Percentiles rank a stretch among this genome's conserved stretches.
phyloP scores from a whole-genome alignment of 2,329 filamentous ascomycete species.

The Didymella glomerata region DNA sequence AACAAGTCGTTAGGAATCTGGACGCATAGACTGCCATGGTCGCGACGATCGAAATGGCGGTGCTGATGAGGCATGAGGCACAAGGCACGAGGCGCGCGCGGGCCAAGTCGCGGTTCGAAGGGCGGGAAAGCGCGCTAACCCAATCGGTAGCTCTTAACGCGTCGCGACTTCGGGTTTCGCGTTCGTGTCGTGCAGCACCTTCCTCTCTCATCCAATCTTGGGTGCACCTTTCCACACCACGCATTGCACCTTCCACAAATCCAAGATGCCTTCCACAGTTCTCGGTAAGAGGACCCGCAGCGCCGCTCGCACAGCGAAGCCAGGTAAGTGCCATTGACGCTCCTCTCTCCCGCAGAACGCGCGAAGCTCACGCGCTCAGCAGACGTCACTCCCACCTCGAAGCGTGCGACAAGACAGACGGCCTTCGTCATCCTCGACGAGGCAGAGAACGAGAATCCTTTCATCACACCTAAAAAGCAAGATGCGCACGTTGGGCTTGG shows the following conservation, averaged over 20 bases:
- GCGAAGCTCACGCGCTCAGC: constrained; percentile 37
- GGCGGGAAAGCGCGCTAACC: constrained; percentile 8
- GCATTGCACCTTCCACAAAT: constrained; percentile 31
- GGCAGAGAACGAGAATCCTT: constrained; percentile 73
- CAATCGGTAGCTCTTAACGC: constrained; percentile 27
- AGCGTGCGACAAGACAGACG: constrained; percentile 55
- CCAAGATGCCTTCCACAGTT: constrained; percentile 46
- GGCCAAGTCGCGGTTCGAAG: background rate
- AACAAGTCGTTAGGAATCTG: background rate
- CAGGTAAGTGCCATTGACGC: constrained; percentile 36
- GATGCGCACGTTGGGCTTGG: constrained; percentile 51
- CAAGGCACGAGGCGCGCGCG: background rate
- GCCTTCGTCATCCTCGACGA: constrained; percentile 61
- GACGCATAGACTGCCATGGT: background rate
- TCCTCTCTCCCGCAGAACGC: constrained; percentile 23
- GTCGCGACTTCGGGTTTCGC: constrained; percentile 32
- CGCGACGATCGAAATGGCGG: background rate
- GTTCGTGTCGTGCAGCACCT: constrained; percentile 23
- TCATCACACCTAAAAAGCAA: constrained; percentile 52
- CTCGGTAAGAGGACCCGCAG: constrained; percentile 53
- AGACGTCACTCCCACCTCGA: constrained; percentile 40
- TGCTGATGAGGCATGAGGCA: background rate
- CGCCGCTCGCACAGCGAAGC: constrained; percentile 34
- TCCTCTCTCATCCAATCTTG: constrained; percentile 25
- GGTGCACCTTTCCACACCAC: constrained; percentile 34